Percentiles rank a stretch among this genome's conserved stretches.
Conservation (phyloP, 1,139 yeast genomes). For the Geotrichum bryndzae region DNA sequence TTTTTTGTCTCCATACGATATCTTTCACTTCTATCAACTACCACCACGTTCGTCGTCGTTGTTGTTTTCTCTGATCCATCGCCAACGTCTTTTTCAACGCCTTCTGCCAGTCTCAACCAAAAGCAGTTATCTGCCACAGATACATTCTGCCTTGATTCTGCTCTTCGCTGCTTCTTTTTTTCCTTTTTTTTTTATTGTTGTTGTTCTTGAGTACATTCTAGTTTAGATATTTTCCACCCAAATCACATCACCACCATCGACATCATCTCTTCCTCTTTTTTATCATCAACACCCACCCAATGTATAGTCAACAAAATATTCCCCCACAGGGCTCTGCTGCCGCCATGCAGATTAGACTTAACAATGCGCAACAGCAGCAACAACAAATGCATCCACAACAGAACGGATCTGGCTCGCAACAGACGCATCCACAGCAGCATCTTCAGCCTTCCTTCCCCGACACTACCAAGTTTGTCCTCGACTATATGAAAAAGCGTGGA, state of each 20-base stretch:
- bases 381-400: slow-evolving; percentile 8
- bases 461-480: slow-evolving; percentile 49
- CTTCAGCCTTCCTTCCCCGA: slow-evolving; percentile 8
- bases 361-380: slow-evolving; percentile 6
- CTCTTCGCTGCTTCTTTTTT: not conserved
- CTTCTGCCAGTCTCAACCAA: not conserved
- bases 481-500: slow-evolving; percentile 88
- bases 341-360: not conserved
- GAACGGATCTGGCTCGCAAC: not conserved
- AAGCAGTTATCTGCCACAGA: not conserved
- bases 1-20: no score
- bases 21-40: not conserved
- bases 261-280: not conserved
- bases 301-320: not conserved
- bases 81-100: not conserved
- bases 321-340: not conserved
- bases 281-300: not conserved
- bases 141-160: not conserved
- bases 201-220: not conserved
- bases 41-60: not conserved
- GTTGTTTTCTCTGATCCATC: not conserved
- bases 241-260: not conserved
- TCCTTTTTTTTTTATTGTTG: no score
- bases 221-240: not conserved
- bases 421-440: not conserved